These are phyloP conservation scores for Cryphonectria japonica DNA, from an alignment of 2,329 filamentous ascomycete genomes.

Conservation along the genomic window DNA sequence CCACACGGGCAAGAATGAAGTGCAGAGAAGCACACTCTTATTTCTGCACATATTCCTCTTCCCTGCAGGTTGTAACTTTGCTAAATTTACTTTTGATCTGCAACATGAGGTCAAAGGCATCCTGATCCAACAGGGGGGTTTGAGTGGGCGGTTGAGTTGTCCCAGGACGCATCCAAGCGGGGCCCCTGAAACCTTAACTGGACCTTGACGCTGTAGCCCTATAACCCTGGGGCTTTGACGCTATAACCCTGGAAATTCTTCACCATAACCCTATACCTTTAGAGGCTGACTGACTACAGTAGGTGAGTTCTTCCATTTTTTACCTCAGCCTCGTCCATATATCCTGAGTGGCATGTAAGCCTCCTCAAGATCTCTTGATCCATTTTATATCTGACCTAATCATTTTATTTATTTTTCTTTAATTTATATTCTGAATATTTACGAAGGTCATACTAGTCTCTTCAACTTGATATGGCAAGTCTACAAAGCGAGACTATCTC, in stretches of 20 bases:
- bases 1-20: not conserved
- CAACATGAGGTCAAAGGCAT: conserved; percentile 7
- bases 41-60: not conserved
- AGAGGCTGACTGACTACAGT: not conserved
- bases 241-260: not conserved
- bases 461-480: not conserved
- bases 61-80: not conserved
- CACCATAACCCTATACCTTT: too few species aligned
- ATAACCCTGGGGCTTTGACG: not conserved
- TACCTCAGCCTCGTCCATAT: not conserved
- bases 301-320: conserved; percentile 1
- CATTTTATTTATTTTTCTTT: not conserved
- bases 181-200: conserved; percentile 6
- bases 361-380: not conserved
- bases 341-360: not conserved
- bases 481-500: conserved; percentile 34
- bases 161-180: not conserved
- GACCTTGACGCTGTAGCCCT: not conserved
- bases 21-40: not conserved
- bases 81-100: not conserved
- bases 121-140: not conserved
- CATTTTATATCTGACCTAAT: not conserved
- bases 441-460: not conserved
- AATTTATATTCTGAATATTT: not conserved
- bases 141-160: not conserved